Evolutionary conservation across 108 stramenopile genomes (phyloP), one percentile per base, ranked within the genome.

Genomic region (Aurantiochytrium sp.): DNA sequence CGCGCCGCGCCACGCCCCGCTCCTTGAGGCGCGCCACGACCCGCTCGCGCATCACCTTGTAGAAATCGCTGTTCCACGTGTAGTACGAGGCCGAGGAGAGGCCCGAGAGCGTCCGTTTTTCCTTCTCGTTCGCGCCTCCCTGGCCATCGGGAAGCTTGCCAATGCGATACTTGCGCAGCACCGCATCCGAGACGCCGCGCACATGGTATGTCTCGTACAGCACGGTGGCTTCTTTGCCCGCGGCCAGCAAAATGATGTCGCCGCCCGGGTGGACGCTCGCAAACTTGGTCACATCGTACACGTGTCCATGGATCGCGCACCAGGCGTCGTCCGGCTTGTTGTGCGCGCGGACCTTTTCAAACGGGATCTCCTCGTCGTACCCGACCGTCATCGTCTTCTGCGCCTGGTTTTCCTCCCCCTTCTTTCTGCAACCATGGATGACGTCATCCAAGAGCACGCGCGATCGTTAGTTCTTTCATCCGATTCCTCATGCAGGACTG

Each of bases 161-260:
- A 16, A 89, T 89, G 28, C 29, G 59, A 4, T 59, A 43, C 28
- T 28, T 44, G 28, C 87, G 49, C 55, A 47, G 14, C 49, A 55
- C 51, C 57, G 28, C 64, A 18, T 69, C 58, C 0, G 91, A 89
- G 3, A 93, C 91, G 58, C 91, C 92, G 4, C 90, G 91, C 25
- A 93, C 91, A 83, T 95, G 94, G 87, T 94, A 95, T 16, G 94
- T 92, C 87, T 93, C 91, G 58, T 90, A 94, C 16, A 93, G 89
- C 0, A 93, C 92, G 18, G 93, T 91, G 19, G 94, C 93, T 87
- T 95, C 94, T 55, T 90, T 91, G 18, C 93, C 93, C 5, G 91
- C 89, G 4, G 91, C 72, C 44, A 93, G 58, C 12, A 93, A 87
- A 43, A 95, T 91, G 23, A 94, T 25, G 88, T 95, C 94, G n/a